Evolutionary conservation across 208 protist species (phyloP), one percentile per base, ranked within the genome.

Genomic region (Novymonas esmeraldas): DNA sequence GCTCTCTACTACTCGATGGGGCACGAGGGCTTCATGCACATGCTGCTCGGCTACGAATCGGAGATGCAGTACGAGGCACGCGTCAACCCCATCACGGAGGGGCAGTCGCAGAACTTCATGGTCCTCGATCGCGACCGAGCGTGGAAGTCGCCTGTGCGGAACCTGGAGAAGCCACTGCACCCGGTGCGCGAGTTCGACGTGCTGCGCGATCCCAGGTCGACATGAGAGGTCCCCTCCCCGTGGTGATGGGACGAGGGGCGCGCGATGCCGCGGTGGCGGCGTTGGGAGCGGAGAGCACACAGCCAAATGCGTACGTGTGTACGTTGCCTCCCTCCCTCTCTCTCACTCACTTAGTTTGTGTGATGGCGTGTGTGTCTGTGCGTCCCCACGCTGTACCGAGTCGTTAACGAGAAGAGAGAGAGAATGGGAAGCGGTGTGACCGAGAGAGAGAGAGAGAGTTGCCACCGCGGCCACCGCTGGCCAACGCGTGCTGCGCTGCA

Each of bases 51-150:
- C 7, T 96, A 94, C 61, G 92, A 96, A 82, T 94, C 87, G 22
- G 92, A 96, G 74, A 94, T 93, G 87, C 79, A 92, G 67, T 94
- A 94, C 62, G 92, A 96, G 78, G 60, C 78, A 14, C 81, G 84
- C 39, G 92, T 94, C 24, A 94, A 96, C 60, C 92, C 89, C 14
- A 61, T 79, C 7, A 46, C 41, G 10, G 50, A 74, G 28, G 63
- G 48, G 18, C 29, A 62, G 1, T 39, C 36, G 34, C 68, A 72
- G 44, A 73, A 67, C 34, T 82, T 48, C n/a, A 81, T 78, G 60
- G 55, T 75, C 16, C 39, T 93, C 2, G 90, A 90, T 64, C 84
- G 63, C 13, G 79, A 88, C 73, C 81, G 84, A 26, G 73, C 64
- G 13, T 93, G 86, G 87, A 82, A 82, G 57, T 91, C 87, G 24